These are phyloP conservation scores for Coemansia erecta DNA, from an alignment of 192 early-diverging fungal genomes.

Conservation along the genomic window DNA sequence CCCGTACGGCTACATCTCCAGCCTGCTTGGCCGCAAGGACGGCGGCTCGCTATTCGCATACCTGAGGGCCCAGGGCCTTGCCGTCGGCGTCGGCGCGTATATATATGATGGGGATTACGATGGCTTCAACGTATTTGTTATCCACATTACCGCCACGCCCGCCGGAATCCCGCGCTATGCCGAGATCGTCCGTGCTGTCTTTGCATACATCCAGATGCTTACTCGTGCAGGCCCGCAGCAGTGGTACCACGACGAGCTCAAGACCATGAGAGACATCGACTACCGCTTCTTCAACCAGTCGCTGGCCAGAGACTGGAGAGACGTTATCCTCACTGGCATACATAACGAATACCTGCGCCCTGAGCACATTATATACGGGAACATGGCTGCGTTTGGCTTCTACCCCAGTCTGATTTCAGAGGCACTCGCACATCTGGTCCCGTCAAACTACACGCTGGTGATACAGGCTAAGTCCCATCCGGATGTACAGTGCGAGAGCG, in stretches of 20 bases:
- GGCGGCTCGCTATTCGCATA: conserved; percentile 78
- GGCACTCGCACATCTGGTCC: conserved; percentile 54
- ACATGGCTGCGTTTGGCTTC: too few relatives aligned
- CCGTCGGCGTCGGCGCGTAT: conserved; percentile 16
- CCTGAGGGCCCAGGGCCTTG: conserved; percentile 83
- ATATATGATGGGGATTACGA: background rate
- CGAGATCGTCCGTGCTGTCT: conserved; percentile 25
- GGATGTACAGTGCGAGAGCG: conserved; percentile 35
- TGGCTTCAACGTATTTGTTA: conserved; percentile 13
- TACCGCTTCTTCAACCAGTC: conserved; percentile 66
- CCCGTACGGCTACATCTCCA: conserved; percentile 70
- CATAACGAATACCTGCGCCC: conserved; percentile 64
- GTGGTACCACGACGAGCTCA: conserved; percentile 36
- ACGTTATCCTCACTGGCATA: conserved; percentile 61
- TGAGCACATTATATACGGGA: conserved; percentile 64
- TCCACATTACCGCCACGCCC: conserved; percentile 16
- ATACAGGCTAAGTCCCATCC: conserved; percentile 20
- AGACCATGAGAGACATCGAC: conserved; percentile 15
- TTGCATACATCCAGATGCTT: conserved; percentile 39
- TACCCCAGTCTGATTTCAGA: conserved; percentile 60
- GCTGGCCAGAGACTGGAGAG: conserved; percentile 56
- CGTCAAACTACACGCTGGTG: conserved; percentile 56
- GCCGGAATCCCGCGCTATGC: conserved; percentile 19
- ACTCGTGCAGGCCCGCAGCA: conserved; percentile 18
- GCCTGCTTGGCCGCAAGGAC: conserved; percentile 81